These are phyloP conservation scores for Pseudogymnoascus sp. DNA, from an alignment of 2,329 filamentous ascomycete species.

Conservation along the genomic window DNA sequence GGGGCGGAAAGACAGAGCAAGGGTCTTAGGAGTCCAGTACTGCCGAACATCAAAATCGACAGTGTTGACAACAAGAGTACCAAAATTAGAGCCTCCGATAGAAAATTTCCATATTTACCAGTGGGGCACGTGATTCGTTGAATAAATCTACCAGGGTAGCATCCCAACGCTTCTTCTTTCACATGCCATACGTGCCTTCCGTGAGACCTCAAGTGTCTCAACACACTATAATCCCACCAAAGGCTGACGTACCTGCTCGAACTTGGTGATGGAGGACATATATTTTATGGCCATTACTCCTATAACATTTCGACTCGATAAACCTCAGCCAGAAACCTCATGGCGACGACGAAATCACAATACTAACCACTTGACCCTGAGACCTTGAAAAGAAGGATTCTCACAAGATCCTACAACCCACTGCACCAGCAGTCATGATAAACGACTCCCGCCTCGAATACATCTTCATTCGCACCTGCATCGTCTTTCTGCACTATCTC, in stretches of 20 bases:
- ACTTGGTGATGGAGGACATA: background rate
- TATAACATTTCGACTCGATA: background rate
- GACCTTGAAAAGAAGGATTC: background rate
- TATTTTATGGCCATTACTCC: background rate
- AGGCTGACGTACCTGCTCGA: background rate
- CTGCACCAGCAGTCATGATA: conserved; percentile 23
- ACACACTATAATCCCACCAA: conserved; percentile 1
- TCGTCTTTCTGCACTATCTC: conserved; percentile 41
- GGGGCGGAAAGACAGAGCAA: background rate
- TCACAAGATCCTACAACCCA: background rate
- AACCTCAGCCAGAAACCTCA: background rate
- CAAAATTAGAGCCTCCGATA: background rate
- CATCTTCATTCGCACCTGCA: conserved; percentile 39
- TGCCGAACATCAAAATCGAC: background rate
- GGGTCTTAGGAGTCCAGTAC: background rate
- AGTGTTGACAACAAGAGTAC: background rate
- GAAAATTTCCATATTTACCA: background rate
- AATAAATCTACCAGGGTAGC: background rate
- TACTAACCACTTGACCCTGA: background rate
- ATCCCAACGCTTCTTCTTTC: conserved; percentile 6
- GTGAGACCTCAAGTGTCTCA: background rate
- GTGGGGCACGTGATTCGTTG: background rate
- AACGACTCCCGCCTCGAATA: conserved; percentile 27
- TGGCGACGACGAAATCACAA: background rate
- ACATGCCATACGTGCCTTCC: conserved; percentile 4